These are phyloP conservation scores for Oryza punctata DNA, from an alignment of 176 grass and related monocot genomes.

Conservation along the genomic window DNA sequence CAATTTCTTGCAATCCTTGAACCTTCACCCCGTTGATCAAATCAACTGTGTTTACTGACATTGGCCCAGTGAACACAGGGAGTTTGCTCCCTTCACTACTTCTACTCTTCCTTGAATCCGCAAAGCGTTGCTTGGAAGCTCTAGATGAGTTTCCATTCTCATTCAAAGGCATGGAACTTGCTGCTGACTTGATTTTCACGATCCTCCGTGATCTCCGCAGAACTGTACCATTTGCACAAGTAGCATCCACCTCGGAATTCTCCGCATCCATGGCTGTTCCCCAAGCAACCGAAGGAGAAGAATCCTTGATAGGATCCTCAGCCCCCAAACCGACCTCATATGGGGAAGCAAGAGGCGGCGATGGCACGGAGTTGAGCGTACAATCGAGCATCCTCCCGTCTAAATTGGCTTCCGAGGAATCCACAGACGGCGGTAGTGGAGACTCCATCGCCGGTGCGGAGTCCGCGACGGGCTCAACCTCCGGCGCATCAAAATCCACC, in stretches of 20 bases:
- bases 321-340: conserved; percentile 15
- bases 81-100: not conserved
- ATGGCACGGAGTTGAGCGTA: conserved; percentile 30
- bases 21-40: not conserved
- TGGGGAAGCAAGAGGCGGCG: not conserved
- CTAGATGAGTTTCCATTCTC: conserved; percentile 1
- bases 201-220: conserved; percentile 25
- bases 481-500: conserved; percentile 14
- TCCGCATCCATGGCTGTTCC: not conserved
- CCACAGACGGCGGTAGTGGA: not conserved
- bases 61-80: conserved; percentile 14
- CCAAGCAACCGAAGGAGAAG: not conserved
- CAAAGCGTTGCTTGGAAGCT: conserved; percentile 13
- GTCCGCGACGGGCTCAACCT: conserved; percentile 1
- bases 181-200: not conserved
- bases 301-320: not conserved
- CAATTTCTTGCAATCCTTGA: not conserved
- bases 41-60: not conserved
- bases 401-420: conserved; percentile 31
- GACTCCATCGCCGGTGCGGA: not conserved
- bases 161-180: not conserved
- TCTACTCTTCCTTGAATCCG: not conserved
- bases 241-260: not conserved
- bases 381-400: not conserved
- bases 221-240: not conserved